Base-by-base conservation (phyloP, 257 asterid genomes). In the Solanum raphanifolium region DNA sequence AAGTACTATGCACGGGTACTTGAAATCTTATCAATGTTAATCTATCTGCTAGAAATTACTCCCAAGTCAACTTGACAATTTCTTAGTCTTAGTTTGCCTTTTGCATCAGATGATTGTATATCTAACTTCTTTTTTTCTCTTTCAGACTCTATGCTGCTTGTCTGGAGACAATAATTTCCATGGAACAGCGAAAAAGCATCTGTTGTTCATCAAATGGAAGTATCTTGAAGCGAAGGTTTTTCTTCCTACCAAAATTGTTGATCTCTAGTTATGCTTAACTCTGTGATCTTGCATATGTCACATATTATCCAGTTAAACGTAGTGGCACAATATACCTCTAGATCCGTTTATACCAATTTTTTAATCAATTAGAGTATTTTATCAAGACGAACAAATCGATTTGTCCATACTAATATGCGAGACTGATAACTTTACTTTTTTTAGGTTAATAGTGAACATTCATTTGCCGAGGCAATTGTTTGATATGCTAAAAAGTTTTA, bases 201-300 rank as follows among this genome's bases (percentile, higher is more conserved):
- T 91, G 31, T 87, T 90, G 88, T 96, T 95, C 93, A 92, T 96
- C 92, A 96, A 94, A 86, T 96, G 95, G 97, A 96, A 95, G 89
- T 94, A 87, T 88, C 90, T 96, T 10, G 98, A 96, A 90, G 94
- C 98, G 34, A 96, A 96, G 99, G 99, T 85, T 69, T 20, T 60
- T 36, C 16, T 84, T 68, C 23, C 74, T 35, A 7, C 55, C 66
- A 15, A 23, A n/a, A 29, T 25, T 34, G 48, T 16, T 48, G 12
- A 13, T n/a, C 4, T 43, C 48, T n/a, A 43, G 32, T 75, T 32
- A 8, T 25, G 6, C 31, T 5, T 79, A 29, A 29, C 31, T 29
- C 31, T 29, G 31, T 29, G 31, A 29, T 29, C 31, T 29, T 29
- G 31, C 31, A 29, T 29, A 29, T 29, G 31, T 29, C 31, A 29